phyloP scores from a whole-genome alignment of 2,329 filamentous ascomycete species.

The Stachybotrys elegans region DNA sequence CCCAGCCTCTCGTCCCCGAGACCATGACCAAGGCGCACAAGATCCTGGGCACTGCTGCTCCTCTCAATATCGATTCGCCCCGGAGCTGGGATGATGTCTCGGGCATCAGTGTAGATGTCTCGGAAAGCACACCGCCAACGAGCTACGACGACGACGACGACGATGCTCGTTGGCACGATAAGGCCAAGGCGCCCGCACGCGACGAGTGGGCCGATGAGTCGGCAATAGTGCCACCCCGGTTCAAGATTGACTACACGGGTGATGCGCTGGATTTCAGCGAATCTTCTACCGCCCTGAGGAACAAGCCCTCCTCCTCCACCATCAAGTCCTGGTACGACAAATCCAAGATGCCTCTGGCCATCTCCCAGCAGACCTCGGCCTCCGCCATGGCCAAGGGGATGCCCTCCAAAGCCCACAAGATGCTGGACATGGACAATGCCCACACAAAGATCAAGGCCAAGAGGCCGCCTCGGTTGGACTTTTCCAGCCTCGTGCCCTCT shows the following conservation, averaged over 20 bases:
- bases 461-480: conserved; percentile 45
- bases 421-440: conserved; percentile 40
- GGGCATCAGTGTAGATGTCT: conserved; percentile 38
- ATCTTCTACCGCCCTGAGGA: conserved; percentile 37
- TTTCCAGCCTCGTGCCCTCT: conserved; percentile 37
- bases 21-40: conserved; percentile 47
- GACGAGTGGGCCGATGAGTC: conserved; percentile 41
- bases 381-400: conserved; percentile 54
- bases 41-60: conserved; percentile 42
- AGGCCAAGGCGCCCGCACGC: not conserved
- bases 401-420: conserved; percentile 39
- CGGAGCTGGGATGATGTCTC: conserved; percentile 37
- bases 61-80: conserved; percentile 36
- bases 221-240: conserved; percentile 33
- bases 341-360: conserved; percentile 48
- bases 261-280: conserved; percentile 15
- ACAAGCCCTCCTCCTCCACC: conserved; percentile 50
- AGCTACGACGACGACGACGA: conserved; percentile 12
- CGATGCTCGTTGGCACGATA: conserved; percentile 11
- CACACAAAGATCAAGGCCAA: conserved; percentile 20
- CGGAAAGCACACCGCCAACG: conserved; percentile 33
- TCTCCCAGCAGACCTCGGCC: conserved; percentile 54
- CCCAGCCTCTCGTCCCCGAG: conserved; percentile 23
- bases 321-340: conserved; percentile 54
- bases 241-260: conserved; percentile 13